Percentiles rank a stretch among this genome's conserved stretches.
phyloP scores from a whole-genome alignment of 116 monocot species.

The Phalaenopsis hybrid region DNA sequence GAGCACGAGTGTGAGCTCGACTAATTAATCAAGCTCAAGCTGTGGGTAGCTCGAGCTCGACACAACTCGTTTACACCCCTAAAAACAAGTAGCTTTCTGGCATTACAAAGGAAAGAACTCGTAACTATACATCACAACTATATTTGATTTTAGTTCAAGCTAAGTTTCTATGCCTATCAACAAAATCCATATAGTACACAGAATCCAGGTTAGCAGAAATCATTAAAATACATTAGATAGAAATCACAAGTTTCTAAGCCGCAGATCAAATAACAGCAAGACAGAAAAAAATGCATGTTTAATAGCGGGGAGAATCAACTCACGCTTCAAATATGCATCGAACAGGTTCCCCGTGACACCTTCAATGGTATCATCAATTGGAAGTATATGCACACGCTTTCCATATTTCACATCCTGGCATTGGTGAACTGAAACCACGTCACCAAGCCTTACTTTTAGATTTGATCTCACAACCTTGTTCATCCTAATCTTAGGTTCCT shows the following conservation, averaged over 20 bases:
- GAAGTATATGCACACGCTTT: slow-evolving; percentile 60
- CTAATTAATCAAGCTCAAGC: no score
- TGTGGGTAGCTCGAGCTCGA: no score
- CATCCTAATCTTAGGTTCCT: slow-evolving; percentile 65
- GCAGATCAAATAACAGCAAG: background rate
- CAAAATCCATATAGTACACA: background rate
- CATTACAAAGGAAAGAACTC: no score
- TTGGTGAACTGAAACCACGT: slow-evolving; percentile 64
- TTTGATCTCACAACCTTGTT: slow-evolving; percentile 65
- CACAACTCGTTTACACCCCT: no score
- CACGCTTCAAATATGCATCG: slow-evolving; percentile 65
- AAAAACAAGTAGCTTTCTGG: background rate
- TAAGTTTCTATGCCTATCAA: background rate
- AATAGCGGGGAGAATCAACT: slow-evolving; percentile 8
- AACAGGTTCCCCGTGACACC: slow-evolving; percentile 65
- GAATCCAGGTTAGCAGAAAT: background rate
- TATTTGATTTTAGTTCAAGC: background rate
- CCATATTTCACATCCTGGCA: slow-evolving; percentile 78
- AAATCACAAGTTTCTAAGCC: background rate
- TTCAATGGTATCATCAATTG: slow-evolving; percentile 63
- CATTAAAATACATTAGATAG: background rate
- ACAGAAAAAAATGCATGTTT: slow-evolving; percentile 5
- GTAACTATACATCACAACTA: background rate
- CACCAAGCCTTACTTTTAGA: slow-evolving; percentile 52
- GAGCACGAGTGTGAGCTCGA: no score